Conservation (phyloP, 805 yeast genomes). For the Ogataea henricii region DNA sequence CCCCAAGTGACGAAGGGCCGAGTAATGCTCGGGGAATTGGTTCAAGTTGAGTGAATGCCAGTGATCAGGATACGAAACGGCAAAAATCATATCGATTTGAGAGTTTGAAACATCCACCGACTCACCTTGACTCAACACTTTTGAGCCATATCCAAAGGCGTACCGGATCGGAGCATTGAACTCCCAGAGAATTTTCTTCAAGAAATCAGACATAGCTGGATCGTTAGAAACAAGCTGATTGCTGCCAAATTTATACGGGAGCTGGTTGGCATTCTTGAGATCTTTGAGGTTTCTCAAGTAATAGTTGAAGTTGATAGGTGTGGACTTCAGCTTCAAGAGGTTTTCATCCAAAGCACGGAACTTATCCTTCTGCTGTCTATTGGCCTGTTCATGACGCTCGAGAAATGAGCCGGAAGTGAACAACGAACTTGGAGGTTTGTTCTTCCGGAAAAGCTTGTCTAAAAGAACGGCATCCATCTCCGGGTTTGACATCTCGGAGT, state of each 20-base stretch:
- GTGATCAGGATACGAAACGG: conserved; percentile 69
- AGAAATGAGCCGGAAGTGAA: conserved; percentile 21
- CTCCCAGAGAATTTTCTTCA: conserved; percentile 51
- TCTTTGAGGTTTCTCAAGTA: conserved; percentile 35
- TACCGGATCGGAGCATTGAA: conserved; percentile 74
- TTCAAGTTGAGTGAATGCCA: conserved; percentile 78
- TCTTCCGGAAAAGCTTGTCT: conserved; percentile 32
- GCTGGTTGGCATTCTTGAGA: conserved; percentile 38
- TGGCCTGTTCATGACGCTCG: conserved; percentile 22
- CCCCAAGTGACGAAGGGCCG: conserved; percentile 63
- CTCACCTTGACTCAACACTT: conserved; percentile 77
- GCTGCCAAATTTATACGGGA: conserved; percentile 59
- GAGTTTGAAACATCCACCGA: conserved; percentile 43
- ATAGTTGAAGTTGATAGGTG: conserved; percentile 39
- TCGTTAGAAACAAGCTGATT: conserved; percentile 58
- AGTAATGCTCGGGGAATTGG: conserved; percentile 76
- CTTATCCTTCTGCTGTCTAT: conserved; percentile 26
- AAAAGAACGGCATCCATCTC: conserved; percentile 32
- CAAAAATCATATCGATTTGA: conserved; percentile 84
- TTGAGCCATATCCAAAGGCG: conserved; percentile 94
- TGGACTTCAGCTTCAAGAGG: conserved; percentile 30
- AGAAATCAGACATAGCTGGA: conserved; percentile 40
- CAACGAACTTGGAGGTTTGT: conserved; percentile 25
- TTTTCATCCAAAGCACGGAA: conserved; percentile 32
- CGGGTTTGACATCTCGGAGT: conserved; percentile 9